phyloP scores from a whole-genome alignment of 768 basidiomycete species.

The Mycena vulgaris region DNA sequence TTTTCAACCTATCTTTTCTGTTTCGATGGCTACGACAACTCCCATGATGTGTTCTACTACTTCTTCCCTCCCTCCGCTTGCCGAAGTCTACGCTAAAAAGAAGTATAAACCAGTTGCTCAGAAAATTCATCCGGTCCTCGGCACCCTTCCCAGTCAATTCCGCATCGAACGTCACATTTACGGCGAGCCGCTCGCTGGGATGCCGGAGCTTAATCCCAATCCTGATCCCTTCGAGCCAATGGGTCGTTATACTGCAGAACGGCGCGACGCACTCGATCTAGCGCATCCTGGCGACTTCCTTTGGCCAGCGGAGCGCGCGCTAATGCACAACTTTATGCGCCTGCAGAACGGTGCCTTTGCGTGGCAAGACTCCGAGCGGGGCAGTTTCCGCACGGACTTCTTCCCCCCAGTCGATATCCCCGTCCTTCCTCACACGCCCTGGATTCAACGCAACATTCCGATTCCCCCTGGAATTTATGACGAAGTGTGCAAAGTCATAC shows the following conservation, averaged over 20 bases:
- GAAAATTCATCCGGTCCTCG: conserved; percentile 34
- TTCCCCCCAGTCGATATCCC: conserved; percentile 11
- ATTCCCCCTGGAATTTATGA: conserved; percentile 41
- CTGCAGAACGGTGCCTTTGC: conserved; percentile 34
- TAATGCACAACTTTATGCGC: conserved; percentile 30
- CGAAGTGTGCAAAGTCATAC: conserved; percentile 14
- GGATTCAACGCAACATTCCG: conserved; percentile 38
- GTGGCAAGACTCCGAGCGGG: conserved; percentile 37
- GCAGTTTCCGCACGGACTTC: conserved; percentile 30
- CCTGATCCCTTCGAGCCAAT: conserved; percentile 18
- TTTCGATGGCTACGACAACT: background rate
- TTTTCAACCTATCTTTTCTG: background rate
- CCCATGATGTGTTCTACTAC: background rate
- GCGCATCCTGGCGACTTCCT: conserved; percentile 29
- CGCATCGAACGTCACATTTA: conserved; percentile 29
- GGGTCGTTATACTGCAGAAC: conserved; percentile 23
- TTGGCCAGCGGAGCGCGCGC: conserved; percentile 30
- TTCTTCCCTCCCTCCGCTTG: background rate
- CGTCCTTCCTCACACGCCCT: conserved; percentile 10
- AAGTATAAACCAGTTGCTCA: conserved; percentile 44
- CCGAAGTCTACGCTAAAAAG: conserved; percentile 15
- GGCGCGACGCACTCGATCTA: background rate
- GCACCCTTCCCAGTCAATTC: conserved; percentile 35
- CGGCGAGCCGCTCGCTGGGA: conserved; percentile 30
- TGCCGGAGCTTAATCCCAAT: conserved; percentile 21